These are phyloP conservation scores for Phialophora tarda DNA, from an alignment of 2,329 filamentous ascomycete genomes.

Conservation along the genomic window DNA sequence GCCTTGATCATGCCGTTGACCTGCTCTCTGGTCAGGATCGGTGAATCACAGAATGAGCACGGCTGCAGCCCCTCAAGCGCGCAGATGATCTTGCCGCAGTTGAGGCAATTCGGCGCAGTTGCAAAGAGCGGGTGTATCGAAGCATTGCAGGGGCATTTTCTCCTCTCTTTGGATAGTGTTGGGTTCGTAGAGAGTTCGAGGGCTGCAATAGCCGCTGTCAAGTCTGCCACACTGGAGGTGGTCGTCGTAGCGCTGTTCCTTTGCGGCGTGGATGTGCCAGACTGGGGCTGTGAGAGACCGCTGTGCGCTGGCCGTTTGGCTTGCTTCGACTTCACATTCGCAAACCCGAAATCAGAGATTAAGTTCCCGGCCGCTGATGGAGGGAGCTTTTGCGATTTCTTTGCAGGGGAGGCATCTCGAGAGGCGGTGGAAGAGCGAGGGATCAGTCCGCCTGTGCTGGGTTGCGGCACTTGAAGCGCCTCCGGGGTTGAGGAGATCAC, in stretches of 20 bases:
- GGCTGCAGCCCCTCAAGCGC: conserved; percentile 91
- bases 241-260: conserved; percentile 49
- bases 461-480: conserved; percentile 51
- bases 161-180: conserved; percentile 66
- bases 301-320: conserved; percentile 60
- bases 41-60: conserved; percentile 84
- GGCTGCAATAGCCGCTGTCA: conserved; percentile 79
- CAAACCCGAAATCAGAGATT: conserved; percentile 72
- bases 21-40: conserved; percentile 73
- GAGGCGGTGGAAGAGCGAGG: conserved; percentile 53
- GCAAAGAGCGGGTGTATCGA: conserved; percentile 83
- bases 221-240: conserved; percentile 59
- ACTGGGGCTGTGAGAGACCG: conserved; percentile 48
- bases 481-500: conserved; percentile 60
- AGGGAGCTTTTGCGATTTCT: conserved; percentile 55
- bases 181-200: conserved; percentile 94
- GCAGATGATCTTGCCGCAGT: conserved; percentile 93
- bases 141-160: conserved; percentile 83
- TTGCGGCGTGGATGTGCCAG: conserved; percentile 75
- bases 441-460: conserved; percentile 43
- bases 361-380: conserved; percentile 76
- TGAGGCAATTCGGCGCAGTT: conserved; percentile 91
- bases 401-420: conserved; percentile 50
- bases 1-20: conserved; percentile 85
- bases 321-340: conserved; percentile 64